Percentiles rank a stretch among this genome's conserved stretches.
phyloP scores from a whole-genome alignment of 164 flowering plant species.

The Echeveria elegans region DNA sequence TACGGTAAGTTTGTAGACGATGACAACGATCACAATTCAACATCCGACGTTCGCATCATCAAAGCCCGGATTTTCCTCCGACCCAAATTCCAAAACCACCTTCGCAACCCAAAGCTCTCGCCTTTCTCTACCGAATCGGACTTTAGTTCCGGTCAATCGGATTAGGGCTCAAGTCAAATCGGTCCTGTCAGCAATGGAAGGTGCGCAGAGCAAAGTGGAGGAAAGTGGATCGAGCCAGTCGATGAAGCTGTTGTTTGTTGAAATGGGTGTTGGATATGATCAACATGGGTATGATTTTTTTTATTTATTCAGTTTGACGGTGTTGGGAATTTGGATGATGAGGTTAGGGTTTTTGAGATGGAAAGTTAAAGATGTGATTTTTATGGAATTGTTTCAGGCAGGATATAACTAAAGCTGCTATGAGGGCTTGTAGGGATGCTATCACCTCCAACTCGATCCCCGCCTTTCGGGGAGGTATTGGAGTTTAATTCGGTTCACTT shows the following conservation, averaged over 20 bases:
- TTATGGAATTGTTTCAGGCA: conserved; percentile 38
- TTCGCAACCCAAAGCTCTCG: background rate
- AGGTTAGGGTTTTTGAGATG: background rate
- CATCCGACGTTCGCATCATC: background rate
- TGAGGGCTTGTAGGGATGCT: conserved; percentile 90
- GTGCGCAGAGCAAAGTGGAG: conserved; percentile 5
- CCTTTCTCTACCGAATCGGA: background rate
- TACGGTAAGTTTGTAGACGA: background rate
- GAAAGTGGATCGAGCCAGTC: conserved; percentile 6
- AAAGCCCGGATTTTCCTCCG: background rate
- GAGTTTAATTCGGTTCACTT: too few relatives aligned
- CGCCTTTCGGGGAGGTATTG: conserved; percentile 75
- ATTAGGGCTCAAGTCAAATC: conserved; percentile 13
- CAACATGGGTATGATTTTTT: conserved; percentile 63
- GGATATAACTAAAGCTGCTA: conserved; percentile 81
- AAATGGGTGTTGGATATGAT: conserved; percentile 98
- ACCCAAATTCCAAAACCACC: background rate
- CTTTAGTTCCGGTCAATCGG: background rate
- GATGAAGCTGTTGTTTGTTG: conserved; percentile 77
- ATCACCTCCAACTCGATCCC: conserved; percentile 93
- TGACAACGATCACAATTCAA: background rate
- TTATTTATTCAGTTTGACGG: too few relatives aligned
- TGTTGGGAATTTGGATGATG: background rate
- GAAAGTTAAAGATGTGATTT: too few relatives aligned
- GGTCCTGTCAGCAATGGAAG: conserved; percentile 19